These are phyloP conservation scores for Lentinus tigrinus DNA, from an alignment of 768 basidiomycete genomes.

Conservation along the genomic window DNA sequence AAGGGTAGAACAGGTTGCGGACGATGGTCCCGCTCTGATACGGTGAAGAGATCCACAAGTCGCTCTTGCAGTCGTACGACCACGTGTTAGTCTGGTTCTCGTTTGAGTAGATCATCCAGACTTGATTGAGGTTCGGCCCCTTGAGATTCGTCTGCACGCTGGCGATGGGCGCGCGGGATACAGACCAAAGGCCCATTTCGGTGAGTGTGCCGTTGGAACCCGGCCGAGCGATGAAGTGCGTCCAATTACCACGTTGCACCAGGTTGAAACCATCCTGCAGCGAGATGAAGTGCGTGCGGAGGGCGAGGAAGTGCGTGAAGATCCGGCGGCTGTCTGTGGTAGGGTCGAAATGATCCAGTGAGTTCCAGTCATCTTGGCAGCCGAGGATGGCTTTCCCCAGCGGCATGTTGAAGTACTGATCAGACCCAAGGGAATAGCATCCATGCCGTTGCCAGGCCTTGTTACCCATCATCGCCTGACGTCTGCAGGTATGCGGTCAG, in stretches of 20 bases:
- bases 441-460: conserved; percentile 92
- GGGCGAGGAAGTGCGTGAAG: conserved; percentile 67
- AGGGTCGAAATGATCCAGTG: conserved; percentile 93
- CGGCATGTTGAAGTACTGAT: conserved; percentile 93
- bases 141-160: conserved; percentile 60
- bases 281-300: conserved; percentile 66
- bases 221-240: conserved; percentile 70
- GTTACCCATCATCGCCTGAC: conserved; percentile 87
- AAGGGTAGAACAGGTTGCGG: conserved; percentile 79
- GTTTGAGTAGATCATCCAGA: conserved; percentile 87
- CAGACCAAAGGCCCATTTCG: conserved; percentile 88
- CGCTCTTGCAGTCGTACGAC: conserved; percentile 53
- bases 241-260: conserved; percentile 86
- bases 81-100: conserved; percentile 74
- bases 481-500: conserved; percentile 42
- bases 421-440: conserved; percentile 86
- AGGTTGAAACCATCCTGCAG: conserved; percentile 87
- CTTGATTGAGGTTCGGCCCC: conserved; percentile 63
- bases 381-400: conserved; percentile 76
- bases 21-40: conserved; percentile 60
- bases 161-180: conserved; percentile 61
- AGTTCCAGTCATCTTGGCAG: conserved; percentile 89
- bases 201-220: conserved; percentile 82
- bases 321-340: conserved; percentile 75
- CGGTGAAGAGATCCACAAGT: conserved; percentile 79